phyloP scores from a whole-genome alignment of 768 basidiomycete genomes.

The Sistotremastrum suecicum region DNA sequence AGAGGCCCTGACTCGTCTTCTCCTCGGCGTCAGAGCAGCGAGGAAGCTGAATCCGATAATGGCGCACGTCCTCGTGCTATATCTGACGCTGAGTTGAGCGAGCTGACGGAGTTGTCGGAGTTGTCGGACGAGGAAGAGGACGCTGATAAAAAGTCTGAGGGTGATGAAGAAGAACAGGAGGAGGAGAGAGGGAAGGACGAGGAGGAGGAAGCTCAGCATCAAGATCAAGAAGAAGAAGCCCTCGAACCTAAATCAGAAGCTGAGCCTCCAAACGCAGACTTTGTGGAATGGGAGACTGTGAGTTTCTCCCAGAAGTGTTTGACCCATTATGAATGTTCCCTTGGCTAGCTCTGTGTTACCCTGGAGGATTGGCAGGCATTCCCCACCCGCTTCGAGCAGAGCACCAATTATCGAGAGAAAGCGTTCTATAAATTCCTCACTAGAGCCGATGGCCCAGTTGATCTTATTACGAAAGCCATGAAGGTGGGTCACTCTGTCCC shows the following conservation, averaged over 20 bases:
- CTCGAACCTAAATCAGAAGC: not conserved
- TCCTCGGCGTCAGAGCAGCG: not conserved
- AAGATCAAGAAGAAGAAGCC: slow-evolving; percentile 9
- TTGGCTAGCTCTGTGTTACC: slow-evolving; percentile 63
- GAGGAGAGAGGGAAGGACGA: slow-evolving; percentile 8
- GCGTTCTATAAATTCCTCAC: slow-evolving; percentile 56
- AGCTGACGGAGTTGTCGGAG: slow-evolving; percentile 1
- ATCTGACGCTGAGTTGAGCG: slow-evolving; percentile 2
- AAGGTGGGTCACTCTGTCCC: slow-evolving; percentile 28
- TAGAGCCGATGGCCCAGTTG: slow-evolving; percentile 47
- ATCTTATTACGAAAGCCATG: slow-evolving; percentile 45
- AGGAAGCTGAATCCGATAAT: not conserved
- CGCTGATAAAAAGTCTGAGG: slow-evolving; percentile 4
- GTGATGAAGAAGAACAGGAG: slow-evolving; percentile 8
- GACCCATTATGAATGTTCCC: slow-evolving; percentile 2
- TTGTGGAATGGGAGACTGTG: slow-evolving; percentile 89
- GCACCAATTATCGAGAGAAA: slow-evolving; percentile 70
- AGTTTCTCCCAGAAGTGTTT: slow-evolving; percentile 12
- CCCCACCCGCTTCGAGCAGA: slow-evolving; percentile 58
- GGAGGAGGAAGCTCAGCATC: slow-evolving; percentile 8
- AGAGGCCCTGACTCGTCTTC: slow-evolving; percentile 6
- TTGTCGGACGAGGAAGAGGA: slow-evolving; percentile 12
- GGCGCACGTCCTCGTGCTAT: not conserved
- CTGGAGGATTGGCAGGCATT: slow-evolving; percentile 78
- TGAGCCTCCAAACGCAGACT: slow-evolving; percentile 21